Percentiles rank a stretch among this genome's conserved stretches.
Conservation (phyloP, 768 basidiomycete species). For the Termitomyces sp. region DNA sequence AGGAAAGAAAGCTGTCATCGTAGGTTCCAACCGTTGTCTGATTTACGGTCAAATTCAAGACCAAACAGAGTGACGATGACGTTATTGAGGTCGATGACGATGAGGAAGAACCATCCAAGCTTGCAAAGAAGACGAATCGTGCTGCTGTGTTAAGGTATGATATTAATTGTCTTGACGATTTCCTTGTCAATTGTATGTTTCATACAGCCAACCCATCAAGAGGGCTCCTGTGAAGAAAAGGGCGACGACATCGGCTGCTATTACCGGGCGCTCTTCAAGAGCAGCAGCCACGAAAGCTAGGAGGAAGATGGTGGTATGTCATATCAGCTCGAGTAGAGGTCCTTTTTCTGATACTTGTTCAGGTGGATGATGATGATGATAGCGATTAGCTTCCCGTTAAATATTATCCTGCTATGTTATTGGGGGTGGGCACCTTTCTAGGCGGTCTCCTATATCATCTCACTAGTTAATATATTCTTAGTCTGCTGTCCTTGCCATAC, state of each 20-base stretch:
- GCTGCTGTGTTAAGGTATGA: slow-evolving; percentile 60
- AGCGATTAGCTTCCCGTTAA: slow-evolving; percentile 15
- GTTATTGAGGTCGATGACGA: slow-evolving; percentile 51
- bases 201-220: slow-evolving; percentile 31
- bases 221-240: slow-evolving; percentile 48
- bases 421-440: background rate
- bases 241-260: slow-evolving; percentile 48
- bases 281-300: slow-evolving; percentile 67
- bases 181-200: background rate
- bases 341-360: background rate
- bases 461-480: background rate
- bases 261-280: slow-evolving; percentile 49
- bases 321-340: background rate
- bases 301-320: slow-evolving; percentile 51
- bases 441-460: background rate
- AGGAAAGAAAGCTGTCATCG: slow-evolving; percentile 46
- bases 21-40: slow-evolving; percentile 9
- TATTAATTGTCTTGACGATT: background rate
- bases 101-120: slow-evolving; percentile 40
- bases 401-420: background rate
- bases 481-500: background rate
- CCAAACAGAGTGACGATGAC: slow-evolving; percentile 37
- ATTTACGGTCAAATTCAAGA: background rate
- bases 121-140: slow-evolving; percentile 53
- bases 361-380: slow-evolving; percentile 26